Conservation (phyloP, 176 grass and related monocot species). For the Oryza meridionalis region DNA sequence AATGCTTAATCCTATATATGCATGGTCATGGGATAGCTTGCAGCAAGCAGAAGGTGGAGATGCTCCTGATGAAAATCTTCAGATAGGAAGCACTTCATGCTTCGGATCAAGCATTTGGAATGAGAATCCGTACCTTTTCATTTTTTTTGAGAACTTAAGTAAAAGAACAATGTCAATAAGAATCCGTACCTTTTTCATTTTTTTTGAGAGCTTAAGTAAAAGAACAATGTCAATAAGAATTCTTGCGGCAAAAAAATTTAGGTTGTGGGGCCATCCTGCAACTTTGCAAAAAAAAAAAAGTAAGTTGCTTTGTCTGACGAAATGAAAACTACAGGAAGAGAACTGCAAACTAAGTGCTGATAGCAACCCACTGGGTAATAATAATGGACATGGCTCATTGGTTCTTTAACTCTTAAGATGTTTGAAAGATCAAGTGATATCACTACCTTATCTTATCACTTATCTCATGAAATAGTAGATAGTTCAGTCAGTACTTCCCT, state of each 20-base stretch:
- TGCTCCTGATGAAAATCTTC: background rate
- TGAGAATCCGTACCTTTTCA: background rate
- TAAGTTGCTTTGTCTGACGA: background rate
- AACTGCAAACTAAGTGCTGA: background rate
- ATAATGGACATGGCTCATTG: background rate
- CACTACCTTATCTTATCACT: background rate
- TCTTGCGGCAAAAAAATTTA: background rate
- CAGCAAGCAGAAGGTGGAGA: background rate
- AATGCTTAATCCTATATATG: too few species aligned
- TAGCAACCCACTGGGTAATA: background rate
- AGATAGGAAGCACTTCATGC: too few species aligned
- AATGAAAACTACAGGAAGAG: background rate
- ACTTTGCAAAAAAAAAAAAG: too few species aligned
- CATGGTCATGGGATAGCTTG: too few species aligned
- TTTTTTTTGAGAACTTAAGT: background rate
- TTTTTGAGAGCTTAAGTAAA: background rate
- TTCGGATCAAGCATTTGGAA: constrained; percentile 11
- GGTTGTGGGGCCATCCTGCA: background rate
- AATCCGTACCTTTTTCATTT: background rate
- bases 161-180: background rate
- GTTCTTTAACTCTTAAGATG: background rate
- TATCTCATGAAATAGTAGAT: constrained; percentile 5
- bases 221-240: background rate
- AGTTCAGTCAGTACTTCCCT: background rate
- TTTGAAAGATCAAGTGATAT: constrained; percentile 9